Conservation (phyloP, 1,284 basidiomycete species). For the Laetiporus sulphureus region DNA sequence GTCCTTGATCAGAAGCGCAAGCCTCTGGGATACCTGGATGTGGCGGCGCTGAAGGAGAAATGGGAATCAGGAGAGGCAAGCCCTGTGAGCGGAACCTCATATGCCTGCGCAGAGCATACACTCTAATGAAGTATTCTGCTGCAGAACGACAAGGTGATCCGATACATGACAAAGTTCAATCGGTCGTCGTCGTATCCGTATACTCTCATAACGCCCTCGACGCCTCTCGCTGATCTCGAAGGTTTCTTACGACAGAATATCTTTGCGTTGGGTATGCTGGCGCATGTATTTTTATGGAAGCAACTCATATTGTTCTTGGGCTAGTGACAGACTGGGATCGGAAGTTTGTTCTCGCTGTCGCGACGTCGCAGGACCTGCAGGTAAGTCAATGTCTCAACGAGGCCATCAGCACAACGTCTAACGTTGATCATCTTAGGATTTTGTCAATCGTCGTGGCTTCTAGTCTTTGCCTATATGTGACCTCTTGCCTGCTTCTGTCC, state of each 20-base stretch:
- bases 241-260: constrained; percentile 63
- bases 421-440: constrained; percentile 29
- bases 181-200: constrained; percentile 63
- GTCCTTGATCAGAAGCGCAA: constrained; percentile 67
- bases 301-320: constrained; percentile 7
- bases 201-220: constrained; percentile 74
- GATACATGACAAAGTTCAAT: constrained; percentile 75
- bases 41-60: constrained; percentile 63
- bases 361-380: constrained; percentile 75
- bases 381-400: constrained; percentile 24
- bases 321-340: constrained; percentile 76
- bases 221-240: constrained; percentile 72
- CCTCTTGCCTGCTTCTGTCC: too few relatives aligned
- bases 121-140: background rate
- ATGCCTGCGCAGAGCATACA: constrained; percentile 6
- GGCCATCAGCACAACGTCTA: background rate
- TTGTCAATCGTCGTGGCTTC: constrained; percentile 51
- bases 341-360: constrained; percentile 84
- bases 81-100: constrained; percentile 49
- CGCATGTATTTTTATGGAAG: background rate
- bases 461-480: constrained; percentile 13
- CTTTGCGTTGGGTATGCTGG: constrained; percentile 66
- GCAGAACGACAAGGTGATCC: constrained; percentile 57
- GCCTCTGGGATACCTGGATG: constrained; percentile 80
- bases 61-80: constrained; percentile 71